Evolutionary conservation across 148 eudicot species (phyloP), one percentile per base, ranked within the genome.

Genomic region (Rhododendron henanense): DNA sequence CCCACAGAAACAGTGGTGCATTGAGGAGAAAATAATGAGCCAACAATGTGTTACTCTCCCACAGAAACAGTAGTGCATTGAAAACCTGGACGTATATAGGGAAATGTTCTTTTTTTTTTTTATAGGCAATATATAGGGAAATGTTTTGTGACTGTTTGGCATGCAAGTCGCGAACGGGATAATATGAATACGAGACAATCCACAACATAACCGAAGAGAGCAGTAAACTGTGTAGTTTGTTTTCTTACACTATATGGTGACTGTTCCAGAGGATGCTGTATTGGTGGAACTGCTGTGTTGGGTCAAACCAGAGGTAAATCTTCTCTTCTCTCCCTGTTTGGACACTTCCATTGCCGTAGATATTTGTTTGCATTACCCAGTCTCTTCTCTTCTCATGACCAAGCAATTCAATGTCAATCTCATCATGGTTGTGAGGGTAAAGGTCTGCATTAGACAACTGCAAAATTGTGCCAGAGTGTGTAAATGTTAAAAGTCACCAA

Each of bases 301-400:
- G 98, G 82, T 96, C 96, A 84, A 96, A 96, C 99, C 99, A 96
- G 19, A 95, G 92, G 25, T 91, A 91, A 80, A 94, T 91, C 81
- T 95, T 96, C 90, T 96, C 99, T 21, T 96, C 99, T 89, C 99
- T 91, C 13, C 99, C 99, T 5, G 93, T 95, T 1, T 87, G 90
- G 9, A 91, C 93, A 87, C 98, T 96, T 85, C 98, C 99, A 90
- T 96, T 95, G 37, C 99, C 99, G 82, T 96, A 96, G 80, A 96
- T 87, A 88, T 96, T 96, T 21, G 99, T 96, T 81, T 96, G 98
- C 31, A 94, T 87, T 1, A 94, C 89, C 99, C 99, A 96, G 39
- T 90, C 91, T 82, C 88, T 93, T 83, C 90, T 89, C 84, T 92
- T 93, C 85, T 94, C 94, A 71, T 96, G 99, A 14, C 99, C 99